Evolutionary conservation across 352 stramenopile species (phyloP), one percentile per base, ranked within the genome.

Genomic region (Phytophthora foliorum): DNA sequence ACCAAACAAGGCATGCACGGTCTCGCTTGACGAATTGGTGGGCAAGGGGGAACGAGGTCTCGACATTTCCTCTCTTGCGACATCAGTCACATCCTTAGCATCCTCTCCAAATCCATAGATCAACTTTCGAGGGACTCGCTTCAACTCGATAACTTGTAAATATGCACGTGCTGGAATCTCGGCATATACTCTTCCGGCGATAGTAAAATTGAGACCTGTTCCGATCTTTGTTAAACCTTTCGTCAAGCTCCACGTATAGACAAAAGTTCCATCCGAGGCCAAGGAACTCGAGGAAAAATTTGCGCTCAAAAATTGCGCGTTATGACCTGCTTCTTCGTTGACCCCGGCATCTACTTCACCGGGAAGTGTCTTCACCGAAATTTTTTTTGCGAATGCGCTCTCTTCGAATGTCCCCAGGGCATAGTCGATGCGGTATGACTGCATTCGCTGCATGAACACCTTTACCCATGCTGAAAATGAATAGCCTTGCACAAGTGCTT

Each of bases 131-230:
- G 60, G 8, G 7, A n/a, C 31, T 25, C 48, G 67, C 13, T 76
- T 65, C 24, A 68, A 64, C 48, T 72, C 53, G 41, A 69, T 66
- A 31, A 36, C 19, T 21, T 59, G 31, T 0, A 84, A 56, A 58
- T 79, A 92, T 39, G 70, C 44, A 14, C 29, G 45, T 6, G 76
- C 32, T 39, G 71, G 65, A 9, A 67, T 53, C 24, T 75, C 70
- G 22, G 69, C 69, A 57, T 94, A 93, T 4, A 94, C 74, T 69
- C 84, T 77, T n/a, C 86, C 86, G 27, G 80, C 76, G 21, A 93
- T 81, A 38, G 82, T 92, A 42, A 90, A 91, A 49, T 93, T 89
- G 16, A 76, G 49, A 1, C 87, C 87, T 0, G 80, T 91, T n/a
- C 87, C 87, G 50, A 94, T 72, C 64, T 92, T 94, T 27, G 63